Evolutionary conservation across 345 rosid species (phyloP), one percentile per base, ranked within the genome.

Genomic region (Euphorbia tirucalli): DNA sequence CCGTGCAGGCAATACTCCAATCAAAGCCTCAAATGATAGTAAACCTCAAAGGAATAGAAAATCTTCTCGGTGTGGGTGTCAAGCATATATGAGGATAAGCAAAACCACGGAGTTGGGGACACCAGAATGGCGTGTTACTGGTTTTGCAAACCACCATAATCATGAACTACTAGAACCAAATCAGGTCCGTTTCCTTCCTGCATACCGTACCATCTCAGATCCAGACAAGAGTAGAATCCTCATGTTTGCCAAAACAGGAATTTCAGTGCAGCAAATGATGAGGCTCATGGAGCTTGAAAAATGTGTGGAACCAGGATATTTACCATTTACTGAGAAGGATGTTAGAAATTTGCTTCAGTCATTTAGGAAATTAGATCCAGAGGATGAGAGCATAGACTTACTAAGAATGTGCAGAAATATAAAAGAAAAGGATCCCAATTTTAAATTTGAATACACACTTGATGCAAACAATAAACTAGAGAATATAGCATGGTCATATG

Each of bases 231-330:
- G 88, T 80, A 79, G 97, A 44, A 88, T 94, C 70, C 86, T 94
- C 61, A 92, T 94, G 96, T 94, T 94, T 90, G 96, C 98, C 15
- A 91, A 91, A 84, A 94, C 98, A 0, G 96, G 96, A 66, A 94
- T 94, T 66, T 85, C 98, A 1, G 93, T 94, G 65, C 98, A 94
- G 85, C 98, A 94, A 83, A 94, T 94, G 98, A 90, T 94, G 94
- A 87, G 90, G 86, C 88, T 94, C 65, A 84, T 94, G 98, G 98
- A 94, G 83, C 97, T 94, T 71, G 96, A 94, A 84, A 94, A 88
- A 80, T 90, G 97, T 65, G 90, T 94, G 65, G 98, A 92, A 83
- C 97, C 97, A 31, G 98, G 98, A 28, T 90, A 90, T 74, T 83
- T 94, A 72, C 93, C 96, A 0, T 94, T 94, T 72, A 94, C 98